Base-by-base conservation (phyloP, 257 asterid species). In the Solanum chilense region DNA sequence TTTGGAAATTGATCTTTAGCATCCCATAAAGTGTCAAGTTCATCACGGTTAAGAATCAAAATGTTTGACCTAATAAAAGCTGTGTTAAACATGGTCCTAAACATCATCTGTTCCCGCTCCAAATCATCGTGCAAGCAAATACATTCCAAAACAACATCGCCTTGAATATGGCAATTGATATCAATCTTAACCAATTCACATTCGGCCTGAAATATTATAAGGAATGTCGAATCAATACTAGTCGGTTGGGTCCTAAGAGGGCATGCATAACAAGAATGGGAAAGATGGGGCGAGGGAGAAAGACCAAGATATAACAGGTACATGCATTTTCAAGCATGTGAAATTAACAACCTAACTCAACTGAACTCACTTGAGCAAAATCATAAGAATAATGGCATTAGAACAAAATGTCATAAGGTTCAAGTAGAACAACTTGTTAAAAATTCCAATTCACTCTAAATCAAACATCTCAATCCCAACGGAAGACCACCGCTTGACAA, bases 81-180 rank as follows among this genome's bases (percentile, higher is more conserved):
- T 56, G 99, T 96, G 92, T 96, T 96, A 87, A 96, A 96, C 99
- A 96, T 96, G 91, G 87, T 94, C 35, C 99, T 93, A 75, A 96
- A 96, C 93, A 95, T 93, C 98, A 96, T 95, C 88, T 86, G 92
- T 90, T 96, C 99, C 21, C 94, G 90, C 81, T 93, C 93, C 94
- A 90, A 86, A 92, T 95, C 98, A 88, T 92, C 95, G 85, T 92
- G 87, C 93, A 96, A 92, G 94, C 92, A 90, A 90, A 93, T 92
- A 88, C 98, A 95, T 91, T 96, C 99, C 92, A 95, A 90, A 60
- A 96, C 98, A 90, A 96, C 98, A 90, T 96, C 99, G 62, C 99
- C 99, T 94, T 96, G 99, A 88, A 94, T 88, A 90, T 88, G 93
- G 92, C 98, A 96, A 86, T 93, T 92, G 88, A 96, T 94, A 88